Percentiles rank a stretch among this genome's conserved stretches.
phyloP scores from a whole-genome alignment of 1,139 yeast species.

The Hyphopichia fennica region DNA sequence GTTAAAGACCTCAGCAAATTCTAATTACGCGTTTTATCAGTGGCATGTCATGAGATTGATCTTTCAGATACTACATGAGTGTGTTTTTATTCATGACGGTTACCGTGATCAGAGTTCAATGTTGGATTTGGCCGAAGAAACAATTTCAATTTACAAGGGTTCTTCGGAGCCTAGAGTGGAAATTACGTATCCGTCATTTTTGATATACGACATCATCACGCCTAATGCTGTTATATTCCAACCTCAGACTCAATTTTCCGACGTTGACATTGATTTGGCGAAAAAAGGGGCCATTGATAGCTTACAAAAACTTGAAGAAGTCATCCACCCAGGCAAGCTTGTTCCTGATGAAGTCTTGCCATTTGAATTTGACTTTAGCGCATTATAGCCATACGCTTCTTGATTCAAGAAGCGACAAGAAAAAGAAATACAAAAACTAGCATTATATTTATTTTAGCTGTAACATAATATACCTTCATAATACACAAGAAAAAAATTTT shows the following conservation, averaged over 20 bases:
- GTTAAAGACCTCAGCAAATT: not conserved
- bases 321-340: not conserved
- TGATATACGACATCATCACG: constrained; percentile 9
- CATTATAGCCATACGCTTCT: not conserved
- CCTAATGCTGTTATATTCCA: not conserved
- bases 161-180: not conserved
- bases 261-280: not conserved
- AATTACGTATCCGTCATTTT: not conserved
- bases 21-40: constrained; percentile 12
- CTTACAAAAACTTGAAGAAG: not conserved
- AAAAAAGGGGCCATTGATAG: not conserved
- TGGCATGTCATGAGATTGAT: constrained; percentile 12
- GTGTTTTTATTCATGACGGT: constrained; percentile 30
- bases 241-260: not conserved
- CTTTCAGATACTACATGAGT: constrained; percentile 13
- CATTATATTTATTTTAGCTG: not conserved
- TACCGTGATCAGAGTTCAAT: constrained; percentile 27
- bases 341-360: not conserved
- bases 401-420: not conserved
- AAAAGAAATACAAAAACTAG: not conserved
- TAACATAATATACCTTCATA: not conserved
- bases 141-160: not conserved
- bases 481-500: constrained; percentile 4
- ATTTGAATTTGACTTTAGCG: not conserved
- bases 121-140: constrained; percentile 9